These are phyloP conservation scores for Fusarium scirpi DNA, from an alignment of 2,329 filamentous ascomycete genomes.

Conservation along the genomic window DNA sequence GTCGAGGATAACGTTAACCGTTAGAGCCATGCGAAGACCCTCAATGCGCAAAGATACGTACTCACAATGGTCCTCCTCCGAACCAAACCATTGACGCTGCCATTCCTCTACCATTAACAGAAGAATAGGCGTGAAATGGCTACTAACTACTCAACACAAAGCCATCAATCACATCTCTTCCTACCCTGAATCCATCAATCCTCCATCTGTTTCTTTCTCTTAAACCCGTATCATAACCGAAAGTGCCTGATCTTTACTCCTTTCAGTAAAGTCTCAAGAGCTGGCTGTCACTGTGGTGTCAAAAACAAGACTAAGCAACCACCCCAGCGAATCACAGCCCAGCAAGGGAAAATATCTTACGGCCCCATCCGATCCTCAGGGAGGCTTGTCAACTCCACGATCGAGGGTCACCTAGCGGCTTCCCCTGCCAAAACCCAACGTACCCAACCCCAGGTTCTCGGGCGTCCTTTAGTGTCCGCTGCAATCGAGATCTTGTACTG, in stretches of 20 bases:
- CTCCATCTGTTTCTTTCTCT: not conserved
- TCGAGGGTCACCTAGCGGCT: constrained; percentile 20
- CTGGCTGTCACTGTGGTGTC: constrained; percentile 8
- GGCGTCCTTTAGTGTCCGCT: not conserved
- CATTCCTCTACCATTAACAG: too few relatives aligned
- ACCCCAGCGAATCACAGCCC: not conserved
- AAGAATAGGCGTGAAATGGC: too few relatives aligned
- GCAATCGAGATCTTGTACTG: not conserved
- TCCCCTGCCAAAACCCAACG: not conserved
- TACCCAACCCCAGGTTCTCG: not conserved
- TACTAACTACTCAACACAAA: too few relatives aligned
- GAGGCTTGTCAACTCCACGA: constrained; percentile 28
- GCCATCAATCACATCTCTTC: not conserved
- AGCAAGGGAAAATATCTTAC: constrained; percentile 7
- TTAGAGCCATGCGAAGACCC: too few relatives aligned
- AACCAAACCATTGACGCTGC: too few relatives aligned
- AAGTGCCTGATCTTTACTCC: not conserved
- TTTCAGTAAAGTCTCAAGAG: not conserved
- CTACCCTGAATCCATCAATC: not conserved
- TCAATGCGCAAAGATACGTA: too few relatives aligned
- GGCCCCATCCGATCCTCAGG: constrained; percentile 15
- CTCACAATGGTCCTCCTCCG: too few relatives aligned
- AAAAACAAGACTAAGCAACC: not conserved
- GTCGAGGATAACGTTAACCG: too few relatives aligned
- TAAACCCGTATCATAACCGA: constrained; percentile 14